These are phyloP conservation scores for Penicillium glabrum DNA, from an alignment of 2,329 filamentous ascomycete species.

Conservation along the genomic window DNA sequence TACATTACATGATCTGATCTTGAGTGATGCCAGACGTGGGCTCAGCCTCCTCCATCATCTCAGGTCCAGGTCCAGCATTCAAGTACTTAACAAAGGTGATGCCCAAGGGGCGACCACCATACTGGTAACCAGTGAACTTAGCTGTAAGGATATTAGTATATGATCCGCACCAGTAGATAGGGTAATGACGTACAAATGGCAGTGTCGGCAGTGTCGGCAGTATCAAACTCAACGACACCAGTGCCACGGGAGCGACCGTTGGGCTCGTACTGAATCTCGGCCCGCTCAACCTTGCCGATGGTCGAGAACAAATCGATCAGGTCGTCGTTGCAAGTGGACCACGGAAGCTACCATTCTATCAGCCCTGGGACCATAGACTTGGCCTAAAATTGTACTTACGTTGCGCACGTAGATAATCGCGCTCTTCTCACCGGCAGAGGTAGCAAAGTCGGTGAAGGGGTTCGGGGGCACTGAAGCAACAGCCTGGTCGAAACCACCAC, in stretches of 20 bases:
- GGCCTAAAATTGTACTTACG: conserved; percentile 58
- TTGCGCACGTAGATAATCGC: conserved; percentile 94
- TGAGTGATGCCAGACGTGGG: conserved; percentile 74
- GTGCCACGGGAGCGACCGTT: conserved; percentile 93
- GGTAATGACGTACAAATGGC: conserved; percentile 64
- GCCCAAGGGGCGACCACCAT: conserved; percentile 89
- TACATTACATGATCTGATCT: conserved; percentile 88
- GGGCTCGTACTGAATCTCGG: conserved; percentile 98
- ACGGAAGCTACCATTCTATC: conserved; percentile 69
- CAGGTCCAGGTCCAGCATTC: conserved; percentile 59
- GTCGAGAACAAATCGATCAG: conserved; percentile 94
- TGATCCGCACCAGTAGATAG: conserved; percentile 1
- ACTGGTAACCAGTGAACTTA: conserved; percentile 97
- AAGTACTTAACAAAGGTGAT: conserved; percentile 93
- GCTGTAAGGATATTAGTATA: conserved; percentile 46
- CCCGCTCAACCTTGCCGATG: conserved; percentile 95
- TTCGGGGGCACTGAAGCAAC: conserved; percentile 63
- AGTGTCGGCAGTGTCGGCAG: conserved; percentile 79
- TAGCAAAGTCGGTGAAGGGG: conserved; percentile 90
- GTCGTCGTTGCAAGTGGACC: conserved; percentile 99
- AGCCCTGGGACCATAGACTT: conserved; percentile 1
- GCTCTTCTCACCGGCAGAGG: conserved; percentile 78
- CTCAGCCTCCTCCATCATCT: conserved; percentile 81
- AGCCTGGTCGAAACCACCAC: conserved; percentile 26
- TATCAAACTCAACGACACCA: conserved; percentile 94